Percentiles rank a stretch among this genome's conserved stretches.
Conservation (phyloP, 2,329 filamentous ascomycete species). For the Cladosporium sp. region DNA sequence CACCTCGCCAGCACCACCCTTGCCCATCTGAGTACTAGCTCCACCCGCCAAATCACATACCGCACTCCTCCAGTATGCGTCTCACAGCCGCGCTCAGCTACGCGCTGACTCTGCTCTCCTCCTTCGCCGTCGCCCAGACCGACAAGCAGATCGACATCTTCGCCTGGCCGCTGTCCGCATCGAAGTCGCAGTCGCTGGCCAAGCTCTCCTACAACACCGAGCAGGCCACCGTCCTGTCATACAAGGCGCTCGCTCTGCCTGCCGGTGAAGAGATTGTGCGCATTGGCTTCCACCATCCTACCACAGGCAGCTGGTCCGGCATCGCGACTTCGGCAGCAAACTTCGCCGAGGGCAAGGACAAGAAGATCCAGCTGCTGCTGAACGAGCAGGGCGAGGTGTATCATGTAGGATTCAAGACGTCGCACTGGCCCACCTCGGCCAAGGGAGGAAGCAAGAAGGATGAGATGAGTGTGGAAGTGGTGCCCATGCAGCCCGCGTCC, state of each 20-base stretch:
- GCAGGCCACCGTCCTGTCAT: constrained; percentile 41
- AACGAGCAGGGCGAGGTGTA: constrained; percentile 46
- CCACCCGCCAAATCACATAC: not conserved
- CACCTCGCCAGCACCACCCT: not conserved
- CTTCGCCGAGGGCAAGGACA: constrained; percentile 44
- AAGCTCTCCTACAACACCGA: constrained; percentile 45
- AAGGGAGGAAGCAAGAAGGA: constrained; percentile 30
- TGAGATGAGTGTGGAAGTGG: constrained; percentile 45
- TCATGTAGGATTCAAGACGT: constrained; percentile 47
- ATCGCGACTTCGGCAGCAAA: constrained; percentile 48
- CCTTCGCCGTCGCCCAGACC: constrained; percentile 30
- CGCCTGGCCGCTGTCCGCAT: constrained; percentile 38
- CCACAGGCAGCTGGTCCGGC: constrained; percentile 43
- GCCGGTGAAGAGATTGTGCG: constrained; percentile 44
- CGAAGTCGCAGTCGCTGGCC: constrained; percentile 43
- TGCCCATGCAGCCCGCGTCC: constrained; percentile 41
- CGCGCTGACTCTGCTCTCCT: constrained; percentile 36
- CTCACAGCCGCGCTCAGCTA: constrained; percentile 38
- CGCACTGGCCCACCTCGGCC: constrained; percentile 24
- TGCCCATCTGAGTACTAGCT: not conserved
- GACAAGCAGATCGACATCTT: constrained; percentile 36
- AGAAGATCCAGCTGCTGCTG: constrained; percentile 47
- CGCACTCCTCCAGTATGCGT: constrained; percentile 36
- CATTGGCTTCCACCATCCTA: constrained; percentile 44
- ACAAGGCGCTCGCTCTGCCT: constrained; percentile 37